Percentiles rank a stretch among this genome's conserved stretches.
Evolutionary conservation across 371 early-diverging fungal genomes (phyloP).

Genomic region (Amoeboaphelidium protococcarum): DNA sequence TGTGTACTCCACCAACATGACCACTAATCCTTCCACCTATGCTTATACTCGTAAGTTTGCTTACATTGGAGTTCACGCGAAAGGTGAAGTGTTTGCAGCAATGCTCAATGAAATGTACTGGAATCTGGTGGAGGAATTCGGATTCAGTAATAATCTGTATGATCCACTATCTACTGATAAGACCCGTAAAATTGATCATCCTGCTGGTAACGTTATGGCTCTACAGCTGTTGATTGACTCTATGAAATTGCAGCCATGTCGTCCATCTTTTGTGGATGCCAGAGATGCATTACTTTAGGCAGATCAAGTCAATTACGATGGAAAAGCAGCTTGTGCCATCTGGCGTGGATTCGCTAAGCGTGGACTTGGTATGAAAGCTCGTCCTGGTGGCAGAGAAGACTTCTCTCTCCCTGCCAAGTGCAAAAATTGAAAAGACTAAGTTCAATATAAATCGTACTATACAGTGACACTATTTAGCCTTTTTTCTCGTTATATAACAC

Average conservation of each 20-base stretch:
- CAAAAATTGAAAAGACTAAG: too few species aligned
- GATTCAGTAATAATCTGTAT: constrained; percentile 25
- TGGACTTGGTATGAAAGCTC: constrained; percentile 37
- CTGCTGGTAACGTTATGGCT: constrained; percentile 52
- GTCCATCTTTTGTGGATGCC: constrained; percentile 62
- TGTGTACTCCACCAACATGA: constrained; percentile 29
- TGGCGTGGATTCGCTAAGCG: constrained; percentile 79
- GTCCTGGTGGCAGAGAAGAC: constrained; percentile 2
- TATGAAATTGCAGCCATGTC: constrained; percentile 74
- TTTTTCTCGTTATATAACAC: too few species aligned
- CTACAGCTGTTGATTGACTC: constrained; percentile 72
- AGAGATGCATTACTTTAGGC: constrained; percentile 79
- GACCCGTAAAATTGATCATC: constrained; percentile 7
- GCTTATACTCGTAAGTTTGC: constrained; percentile 38
- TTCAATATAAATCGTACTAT: too few species aligned
- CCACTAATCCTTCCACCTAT: constrained; percentile 70
- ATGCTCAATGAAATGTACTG: constrained; percentile 23
- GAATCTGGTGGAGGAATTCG: constrained; percentile 29
- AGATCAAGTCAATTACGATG: constrained; percentile 42
- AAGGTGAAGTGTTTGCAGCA: constrained; percentile 45
- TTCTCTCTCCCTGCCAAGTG: background rate
- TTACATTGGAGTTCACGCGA: constrained; percentile 85
- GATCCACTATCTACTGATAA: constrained; percentile 8
- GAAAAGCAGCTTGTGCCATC: constrained; percentile 50
- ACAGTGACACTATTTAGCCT: too few species aligned